Base-by-base conservation (phyloP, 768 basidiomycete genomes). In the Clitopilus passeckerianus region DNA sequence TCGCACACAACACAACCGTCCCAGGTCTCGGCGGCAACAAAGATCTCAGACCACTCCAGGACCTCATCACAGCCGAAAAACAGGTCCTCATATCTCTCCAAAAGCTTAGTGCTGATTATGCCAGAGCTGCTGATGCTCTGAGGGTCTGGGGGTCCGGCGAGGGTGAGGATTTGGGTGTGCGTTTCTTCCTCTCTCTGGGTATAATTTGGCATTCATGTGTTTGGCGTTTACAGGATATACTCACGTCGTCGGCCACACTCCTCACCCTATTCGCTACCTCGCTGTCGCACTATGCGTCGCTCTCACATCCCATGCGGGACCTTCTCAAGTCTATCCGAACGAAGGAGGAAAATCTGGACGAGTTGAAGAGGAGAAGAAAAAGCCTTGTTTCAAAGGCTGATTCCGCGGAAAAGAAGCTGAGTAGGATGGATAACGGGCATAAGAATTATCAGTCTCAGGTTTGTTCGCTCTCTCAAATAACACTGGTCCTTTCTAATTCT, bases 1-100 rank as follows among this genome's bases (percentile, higher is more conserved):
- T 96, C 70, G 94, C 94, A 1, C 94, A 96, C 72, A 94, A 93
- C 67, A 87, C 92, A 1, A 89, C 91, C 3, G 76, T 95, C 6
- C 89, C 93, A 44, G 78, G 85, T 0, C 72, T 92, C 16, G 79
- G 70, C 14, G 81, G 78, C 0, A 94, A 93, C 70, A 85, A 86
- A 65, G 94, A 95, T 69, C 73, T 95, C 3, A 76, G 88, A 24
- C 84, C 87, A 0, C 75, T 97, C 7, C 94, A 97, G 68, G 93
- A 95, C 67, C 79, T 96, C 62, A 98, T 98, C 58, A 88, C 85
- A 1, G 84, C 90, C 0, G 94, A 97, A 74, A 98, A 98, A 75
- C 75, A 81, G 6, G 86, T 95, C 7, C 77, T 95, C 30, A 74
- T 79, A 53, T 82, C 89, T 91, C 63, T 90, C 43, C 87, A 87